phyloP scores from a whole-genome alignment of 129 eudicot species.

The Dittrichia graveolens region DNA sequence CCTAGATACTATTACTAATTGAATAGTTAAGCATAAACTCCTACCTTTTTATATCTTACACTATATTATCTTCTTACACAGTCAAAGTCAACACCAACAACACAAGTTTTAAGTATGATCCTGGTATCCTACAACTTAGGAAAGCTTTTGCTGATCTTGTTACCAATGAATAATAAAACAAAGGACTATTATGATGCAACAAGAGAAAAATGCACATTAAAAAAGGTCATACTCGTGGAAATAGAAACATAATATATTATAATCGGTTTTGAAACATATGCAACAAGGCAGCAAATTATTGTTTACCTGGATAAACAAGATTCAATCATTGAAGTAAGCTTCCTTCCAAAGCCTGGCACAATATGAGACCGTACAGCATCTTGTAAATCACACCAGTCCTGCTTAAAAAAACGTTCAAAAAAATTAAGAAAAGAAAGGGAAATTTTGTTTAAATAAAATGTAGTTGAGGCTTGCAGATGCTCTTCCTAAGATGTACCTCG shows the following conservation, averaged over 20 bases:
- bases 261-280: neutral
- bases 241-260: neutral
- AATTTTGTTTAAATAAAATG: neutral
- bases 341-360: constrained; percentile 84
- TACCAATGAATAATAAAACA: no score
- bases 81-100: no score
- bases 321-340: constrained; percentile 80
- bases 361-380: constrained; percentile 72
- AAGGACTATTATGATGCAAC: no score
- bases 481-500: constrained; percentile 48
- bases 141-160: no score
- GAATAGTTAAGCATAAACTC: no score
- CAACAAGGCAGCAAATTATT: constrained; percentile 5
- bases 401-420: constrained; percentile 10
- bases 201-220: no score
- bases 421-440: neutral
- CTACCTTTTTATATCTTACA: no score
- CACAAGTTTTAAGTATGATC: no score
- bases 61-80: no score
- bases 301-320: constrained; percentile 68
- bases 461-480: constrained; percentile 13
- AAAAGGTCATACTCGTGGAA: no score
- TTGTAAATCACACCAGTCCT: constrained; percentile 86
- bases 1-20: no score
- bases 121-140: no score